Conservation (phyloP, 2,329 filamentous ascomycete genomes). For the Cordyceps tenuipes region DNA sequence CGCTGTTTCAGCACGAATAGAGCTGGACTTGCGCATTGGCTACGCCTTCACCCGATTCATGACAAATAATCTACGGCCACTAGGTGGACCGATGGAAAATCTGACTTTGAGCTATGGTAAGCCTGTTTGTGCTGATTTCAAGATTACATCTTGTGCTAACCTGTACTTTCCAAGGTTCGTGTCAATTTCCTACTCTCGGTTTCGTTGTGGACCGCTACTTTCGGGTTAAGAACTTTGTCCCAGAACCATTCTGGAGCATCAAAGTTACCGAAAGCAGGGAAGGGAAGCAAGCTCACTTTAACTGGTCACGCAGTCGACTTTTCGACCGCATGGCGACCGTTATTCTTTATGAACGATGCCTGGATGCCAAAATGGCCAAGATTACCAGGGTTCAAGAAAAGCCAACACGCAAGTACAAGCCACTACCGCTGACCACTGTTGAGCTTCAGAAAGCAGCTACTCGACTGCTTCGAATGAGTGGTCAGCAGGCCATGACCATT, state of each 20-base stretch:
- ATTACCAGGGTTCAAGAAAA: conserved; percentile 84
- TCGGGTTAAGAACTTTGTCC: conserved; percentile 85
- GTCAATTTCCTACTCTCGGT: conserved; percentile 91
- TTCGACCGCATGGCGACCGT: conserved; percentile 80
- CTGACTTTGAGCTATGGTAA: conserved; percentile 73
- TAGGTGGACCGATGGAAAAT: conserved; percentile 59
- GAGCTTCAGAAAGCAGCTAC: conserved; percentile 95
- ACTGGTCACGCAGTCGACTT: conserved; percentile 71
- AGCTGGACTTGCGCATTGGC: conserved; percentile 86
- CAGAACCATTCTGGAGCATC: conserved; percentile 89
- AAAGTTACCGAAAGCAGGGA: conserved; percentile 73
- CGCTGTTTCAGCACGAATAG: conserved; percentile 81
- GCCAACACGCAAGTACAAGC: conserved; percentile 89
- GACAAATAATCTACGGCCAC: conserved; percentile 64
- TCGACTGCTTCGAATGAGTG: conserved; percentile 79
- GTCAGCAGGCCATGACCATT: conserved; percentile 79
- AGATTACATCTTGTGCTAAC: conserved; percentile 8
- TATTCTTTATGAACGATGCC: conserved; percentile 78
- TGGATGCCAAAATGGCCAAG: conserved; percentile 65
- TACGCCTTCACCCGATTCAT: conserved; percentile 87
- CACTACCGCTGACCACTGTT: conserved; percentile 86
- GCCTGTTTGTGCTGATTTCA: not conserved
- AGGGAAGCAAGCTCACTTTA: conserved; percentile 71
- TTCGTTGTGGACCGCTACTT: conserved; percentile 97
- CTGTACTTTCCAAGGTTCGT: conserved; percentile 49